phyloP scores from a whole-genome alignment of 2,329 filamentous ascomycete species.

The Alternaria sp. region DNA sequence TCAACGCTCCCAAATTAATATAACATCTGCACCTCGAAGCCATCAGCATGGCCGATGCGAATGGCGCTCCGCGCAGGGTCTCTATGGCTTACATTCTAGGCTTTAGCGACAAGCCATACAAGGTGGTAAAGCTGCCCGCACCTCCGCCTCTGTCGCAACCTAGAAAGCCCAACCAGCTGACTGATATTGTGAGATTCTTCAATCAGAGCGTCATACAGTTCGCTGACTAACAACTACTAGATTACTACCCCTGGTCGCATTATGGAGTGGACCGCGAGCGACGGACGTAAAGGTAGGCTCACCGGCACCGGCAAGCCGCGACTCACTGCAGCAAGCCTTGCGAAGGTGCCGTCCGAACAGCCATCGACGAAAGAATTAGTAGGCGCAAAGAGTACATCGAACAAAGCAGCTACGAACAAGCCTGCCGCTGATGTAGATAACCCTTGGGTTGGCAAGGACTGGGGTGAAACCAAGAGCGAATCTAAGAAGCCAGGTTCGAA shows the following conservation, averaged over 20 bases:
- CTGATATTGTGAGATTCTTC: constrained; percentile 23
- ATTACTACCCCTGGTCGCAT: constrained; percentile 35
- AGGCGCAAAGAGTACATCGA: constrained; percentile 2
- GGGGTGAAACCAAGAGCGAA: neutral
- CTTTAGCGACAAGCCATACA: constrained; percentile 44
- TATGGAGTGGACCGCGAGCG: constrained; percentile 46
- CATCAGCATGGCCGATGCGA: constrained; percentile 27
- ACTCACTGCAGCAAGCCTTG: constrained; percentile 26
- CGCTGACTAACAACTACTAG: constrained; percentile 21
- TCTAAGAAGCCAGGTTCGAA: constrained; percentile 8
- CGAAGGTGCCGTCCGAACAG: constrained; percentile 22
- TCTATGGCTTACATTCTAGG: constrained; percentile 44
- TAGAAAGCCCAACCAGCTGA: constrained; percentile 16
- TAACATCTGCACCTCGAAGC: neutral
- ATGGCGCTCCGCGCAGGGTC: constrained; percentile 25
- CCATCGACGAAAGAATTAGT: constrained; percentile 1
- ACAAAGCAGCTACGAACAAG: constrained; percentile 9
- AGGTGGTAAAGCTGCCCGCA: constrained; percentile 27
- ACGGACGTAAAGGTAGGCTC: constrained; percentile 43
- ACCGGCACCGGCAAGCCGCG: constrained; percentile 28
- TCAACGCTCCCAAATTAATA: neutral
- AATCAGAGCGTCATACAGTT: rapidly evolving
- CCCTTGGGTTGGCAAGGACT: neutral
- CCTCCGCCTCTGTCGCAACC: constrained; percentile 16
- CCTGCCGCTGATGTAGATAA: neutral